phyloP scores from a whole-genome alignment of 768 basidiomycete genomes.

The Calocybe gangraenosa region DNA sequence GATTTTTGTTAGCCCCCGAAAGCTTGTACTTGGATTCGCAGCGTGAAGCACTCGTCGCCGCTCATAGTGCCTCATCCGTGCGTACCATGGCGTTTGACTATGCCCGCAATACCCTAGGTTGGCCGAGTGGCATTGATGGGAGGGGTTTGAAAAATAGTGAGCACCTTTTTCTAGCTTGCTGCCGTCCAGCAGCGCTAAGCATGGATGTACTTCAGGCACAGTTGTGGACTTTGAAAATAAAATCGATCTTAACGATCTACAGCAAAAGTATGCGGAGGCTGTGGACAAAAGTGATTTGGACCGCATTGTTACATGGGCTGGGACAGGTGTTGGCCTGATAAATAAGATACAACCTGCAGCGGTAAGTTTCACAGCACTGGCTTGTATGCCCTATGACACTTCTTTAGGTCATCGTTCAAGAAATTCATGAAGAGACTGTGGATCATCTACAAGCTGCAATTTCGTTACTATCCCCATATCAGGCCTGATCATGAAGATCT shows the following conservation, averaged over 20 bases:
- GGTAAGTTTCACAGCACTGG: constrained; percentile 20
- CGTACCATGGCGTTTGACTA: constrained; percentile 64
- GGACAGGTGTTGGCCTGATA: constrained; percentile 59
- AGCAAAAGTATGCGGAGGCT: constrained; percentile 42
- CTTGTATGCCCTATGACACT: background rate
- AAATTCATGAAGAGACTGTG: constrained; percentile 46
- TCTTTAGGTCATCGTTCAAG: constrained; percentile 47
- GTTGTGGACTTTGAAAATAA: constrained; percentile 54
- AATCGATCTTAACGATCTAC: constrained; percentile 36
- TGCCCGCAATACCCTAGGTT: constrained; percentile 49
- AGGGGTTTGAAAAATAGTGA: constrained; percentile 52
- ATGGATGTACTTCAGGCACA: too few species aligned
- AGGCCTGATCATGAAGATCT: background rate
- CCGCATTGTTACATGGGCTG: constrained; percentile 64
- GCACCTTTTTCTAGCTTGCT: too few species aligned
- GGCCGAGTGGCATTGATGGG: constrained; percentile 62
- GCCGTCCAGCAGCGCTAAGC: too few species aligned
- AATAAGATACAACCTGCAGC: constrained; percentile 35
- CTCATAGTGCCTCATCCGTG: constrained; percentile 41
- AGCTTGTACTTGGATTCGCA: constrained; percentile 53
- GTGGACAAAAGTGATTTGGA: constrained; percentile 39
- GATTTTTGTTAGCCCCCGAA: constrained; percentile 68
- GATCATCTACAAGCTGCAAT: constrained; percentile 26
- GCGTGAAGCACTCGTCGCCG: constrained; percentile 46
- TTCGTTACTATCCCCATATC: constrained; percentile 11